Conservation (phyloP, 179 eudicot genomes). For the Gypsophila paniculata region DNA sequence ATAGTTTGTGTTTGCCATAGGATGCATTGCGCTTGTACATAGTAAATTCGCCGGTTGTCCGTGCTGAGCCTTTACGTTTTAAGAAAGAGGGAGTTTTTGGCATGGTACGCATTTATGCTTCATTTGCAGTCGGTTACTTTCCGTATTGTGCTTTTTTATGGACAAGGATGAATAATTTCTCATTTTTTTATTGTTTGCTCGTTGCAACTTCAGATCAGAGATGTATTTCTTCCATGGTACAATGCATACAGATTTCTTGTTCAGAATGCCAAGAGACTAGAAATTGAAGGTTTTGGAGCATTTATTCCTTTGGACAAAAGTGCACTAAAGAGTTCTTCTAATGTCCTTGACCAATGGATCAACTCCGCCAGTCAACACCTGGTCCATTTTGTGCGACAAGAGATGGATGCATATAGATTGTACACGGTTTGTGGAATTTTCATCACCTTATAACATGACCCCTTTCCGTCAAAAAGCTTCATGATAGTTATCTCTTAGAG, state of each 20-base stretch:
- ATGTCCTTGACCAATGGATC: conserved; percentile 99
- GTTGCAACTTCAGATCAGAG: conserved; percentile 60
- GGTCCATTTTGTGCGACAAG: conserved; percentile 88
- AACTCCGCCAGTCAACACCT: conserved; percentile 88
- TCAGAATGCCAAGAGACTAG: conserved; percentile 93
- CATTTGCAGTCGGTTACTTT: not conserved
- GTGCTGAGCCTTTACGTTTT: conserved; percentile 94
- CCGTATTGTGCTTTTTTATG: not conserved
- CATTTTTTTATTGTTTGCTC: not conserved
- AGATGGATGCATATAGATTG: conserved; percentile 91
- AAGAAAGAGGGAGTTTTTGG: conserved; percentile 92
- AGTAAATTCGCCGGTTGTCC: conserved; percentile 94
- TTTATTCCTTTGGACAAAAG: conserved; percentile 60
- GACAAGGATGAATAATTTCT: conserved; percentile 2
- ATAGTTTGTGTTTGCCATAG: conserved; percentile 27
- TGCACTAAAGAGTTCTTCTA: conserved; percentile 63
- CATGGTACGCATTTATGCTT: conserved; percentile 48
- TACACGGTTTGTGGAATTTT: conserved; percentile 57
- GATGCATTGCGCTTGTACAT: conserved; percentile 89
- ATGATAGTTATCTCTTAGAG: too few relatives aligned
- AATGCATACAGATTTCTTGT: conserved; percentile 96
- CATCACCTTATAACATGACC: not conserved
- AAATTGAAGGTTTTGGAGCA: conserved; percentile 70
- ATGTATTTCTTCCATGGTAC: conserved; percentile 97
- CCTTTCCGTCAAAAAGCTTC: too few relatives aligned